Evolutionary conservation across 78 protist genomes (phyloP).

Genomic region (Bodo saltans): DNA sequence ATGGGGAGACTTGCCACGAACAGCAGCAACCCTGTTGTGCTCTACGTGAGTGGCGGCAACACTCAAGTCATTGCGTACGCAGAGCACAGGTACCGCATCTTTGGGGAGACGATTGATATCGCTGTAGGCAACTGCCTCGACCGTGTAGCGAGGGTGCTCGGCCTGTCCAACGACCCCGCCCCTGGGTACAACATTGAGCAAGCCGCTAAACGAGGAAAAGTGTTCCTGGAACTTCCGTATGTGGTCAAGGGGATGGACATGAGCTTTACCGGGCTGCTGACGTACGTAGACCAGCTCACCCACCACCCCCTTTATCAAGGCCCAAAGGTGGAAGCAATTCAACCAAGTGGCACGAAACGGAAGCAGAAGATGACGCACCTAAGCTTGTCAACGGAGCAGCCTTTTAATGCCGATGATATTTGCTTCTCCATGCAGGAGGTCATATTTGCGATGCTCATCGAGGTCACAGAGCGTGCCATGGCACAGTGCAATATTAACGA

Average conservation of each 20-base stretch:
- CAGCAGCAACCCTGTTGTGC: slow-evolving; percentile 87
- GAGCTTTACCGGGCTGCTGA: slow-evolving; percentile 85
- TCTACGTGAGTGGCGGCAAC: slow-evolving; percentile 98
- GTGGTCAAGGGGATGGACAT: slow-evolving; percentile 94
- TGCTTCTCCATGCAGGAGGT: slow-evolving; percentile 92
- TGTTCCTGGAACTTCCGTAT: slow-evolving; percentile 84
- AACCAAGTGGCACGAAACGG: not conserved
- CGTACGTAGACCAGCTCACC: slow-evolving; percentile 53
- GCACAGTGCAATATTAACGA: slow-evolving; percentile 84
- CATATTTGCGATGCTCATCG: slow-evolving; percentile 95
- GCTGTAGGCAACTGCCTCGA: slow-evolving; percentile 96
- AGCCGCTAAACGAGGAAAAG: slow-evolving; percentile 73
- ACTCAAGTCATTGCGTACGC: slow-evolving; percentile 88
- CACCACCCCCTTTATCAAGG: not conserved
- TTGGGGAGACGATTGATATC: slow-evolving; percentile 99
- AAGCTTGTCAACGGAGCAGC: not conserved
- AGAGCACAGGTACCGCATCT: slow-evolving; percentile 82
- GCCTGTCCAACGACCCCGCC: slow-evolving; percentile 92
- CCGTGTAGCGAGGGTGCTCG: slow-evolving; percentile 71
- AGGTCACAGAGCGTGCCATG: slow-evolving; percentile 96
- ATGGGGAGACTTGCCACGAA: slow-evolving; percentile 95
- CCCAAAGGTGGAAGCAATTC: not conserved
- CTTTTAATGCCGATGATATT: slow-evolving; percentile 66
- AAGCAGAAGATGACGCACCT: not conserved
- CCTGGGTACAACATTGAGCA: slow-evolving; percentile 99